Evolutionary conservation across 202 grass and related monocot species (phyloP), one percentile per base, ranked within the genome.

Genomic region (Schoenoplectus triqueter): DNA sequence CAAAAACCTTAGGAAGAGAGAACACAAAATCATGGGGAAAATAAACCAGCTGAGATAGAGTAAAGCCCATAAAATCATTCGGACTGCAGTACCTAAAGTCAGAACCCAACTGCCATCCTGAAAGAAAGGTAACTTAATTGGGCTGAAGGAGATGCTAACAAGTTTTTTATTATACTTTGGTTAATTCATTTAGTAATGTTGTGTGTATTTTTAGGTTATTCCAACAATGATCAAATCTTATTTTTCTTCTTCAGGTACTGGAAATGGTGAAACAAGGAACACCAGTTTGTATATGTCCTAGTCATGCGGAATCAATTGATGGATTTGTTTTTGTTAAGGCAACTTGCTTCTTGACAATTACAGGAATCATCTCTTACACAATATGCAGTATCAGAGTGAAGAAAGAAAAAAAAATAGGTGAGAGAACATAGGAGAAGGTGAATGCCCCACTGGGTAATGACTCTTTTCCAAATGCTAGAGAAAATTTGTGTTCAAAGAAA

Each of bases 1-100:
- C 74, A 78, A 39, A 5, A 78, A 60, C 51, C 52, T 61, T 7
- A 60, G 6, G 39, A 78, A 60, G 22, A 78, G 54, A 50, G n/a
- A 78, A 78, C 10, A 39, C 11, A 2, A 77, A 77, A 56, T 55
- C 49, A 55, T 39, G 73, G 21, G 19, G 21, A 78, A 59, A 10
- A 78, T 31, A 78, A 78, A 78, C 21, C 73, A 59, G 51, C 52
- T 78, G 51, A 39, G 51, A n/a, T 57, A 21, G 52, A 59, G 22
- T 40, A 9, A n/a, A 2, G 20, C 10, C 22, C 21, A n/a, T 52
- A n/a, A 21, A 59, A 22, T 77, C 73, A 15, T 57, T 78, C 9
- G 17, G 2, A 78, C 19, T 60, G 22, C 13, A 78, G 14, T 44
- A 78, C 54, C 39, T 60, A 42, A n/a, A 60, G 42, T 60, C 54